A percentile compares a stretch with the other conserved stretches of the same genome.
These are phyloP conservation scores for Blastomyces gilchristii DNA, from an alignment of 2,329 filamentous ascomycete genomes.

Conservation along the genomic window DNA sequence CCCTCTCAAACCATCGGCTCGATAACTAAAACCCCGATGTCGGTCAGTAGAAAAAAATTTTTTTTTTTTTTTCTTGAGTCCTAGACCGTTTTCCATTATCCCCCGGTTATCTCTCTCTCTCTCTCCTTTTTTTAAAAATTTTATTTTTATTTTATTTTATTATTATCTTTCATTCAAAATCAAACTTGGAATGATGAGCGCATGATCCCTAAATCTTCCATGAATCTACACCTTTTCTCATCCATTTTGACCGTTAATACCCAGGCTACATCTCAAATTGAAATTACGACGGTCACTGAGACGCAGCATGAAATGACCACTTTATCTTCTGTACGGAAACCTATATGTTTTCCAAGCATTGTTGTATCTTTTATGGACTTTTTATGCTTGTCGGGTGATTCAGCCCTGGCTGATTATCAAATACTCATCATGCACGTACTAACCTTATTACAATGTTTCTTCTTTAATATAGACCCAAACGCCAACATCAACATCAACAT, in stretches of 20 bases:
- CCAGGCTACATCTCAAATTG: conserved; percentile 13
- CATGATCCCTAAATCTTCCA: neutral
- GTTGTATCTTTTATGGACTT: neutral
- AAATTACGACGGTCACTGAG: conserved; percentile 15
- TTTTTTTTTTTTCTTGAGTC: conserved; percentile 8
- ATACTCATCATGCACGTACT: conserved; percentile 8
- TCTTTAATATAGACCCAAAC: conserved; percentile 8
- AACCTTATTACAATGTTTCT: neutral
- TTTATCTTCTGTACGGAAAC: conserved; percentile 16
- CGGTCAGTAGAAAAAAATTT: conserved; percentile 15
- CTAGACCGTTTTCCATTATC: conserved; percentile 6
- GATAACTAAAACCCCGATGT: conserved; percentile 12
- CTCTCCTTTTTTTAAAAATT: too few relatives aligned
- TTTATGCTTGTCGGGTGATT: neutral
- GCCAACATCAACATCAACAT: conserved; percentile 12
- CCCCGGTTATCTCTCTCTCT: neutral
- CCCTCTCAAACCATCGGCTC: conserved; percentile 20
- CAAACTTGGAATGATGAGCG: neutral
- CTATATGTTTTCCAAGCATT: conserved; percentile 5
- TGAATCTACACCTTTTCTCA: neutral
- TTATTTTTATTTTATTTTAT: neutral
- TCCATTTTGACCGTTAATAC: conserved; percentile 12
- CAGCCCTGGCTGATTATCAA: neutral
- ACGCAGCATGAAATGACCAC: conserved; percentile 14
- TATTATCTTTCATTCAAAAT: neutral